Evolutionary conservation across 2,329 filamentous ascomycete genomes (phyloP), one percentile per base, ranked within the genome.

Genomic region (Xylariaceae sp.): DNA sequence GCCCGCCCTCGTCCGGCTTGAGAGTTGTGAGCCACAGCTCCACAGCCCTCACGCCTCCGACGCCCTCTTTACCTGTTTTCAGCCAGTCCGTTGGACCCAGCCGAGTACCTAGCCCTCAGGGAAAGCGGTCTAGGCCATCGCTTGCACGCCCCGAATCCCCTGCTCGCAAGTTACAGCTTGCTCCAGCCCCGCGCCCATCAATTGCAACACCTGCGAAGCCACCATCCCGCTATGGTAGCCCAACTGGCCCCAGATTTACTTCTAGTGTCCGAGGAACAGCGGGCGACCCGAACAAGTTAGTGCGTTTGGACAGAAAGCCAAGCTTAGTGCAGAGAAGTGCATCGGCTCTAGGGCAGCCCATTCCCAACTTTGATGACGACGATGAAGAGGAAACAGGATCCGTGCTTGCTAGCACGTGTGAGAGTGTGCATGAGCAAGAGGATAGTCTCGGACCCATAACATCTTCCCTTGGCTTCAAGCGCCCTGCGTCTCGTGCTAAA

Each of bases 61-160:
- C 82, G 0, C 83, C 87, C 0, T 82, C 82, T 0, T 67, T 90
- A 53, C 82, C 88, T 57, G 92, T 92, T 71, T 94, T 97, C 76
- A 94, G 91, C 71, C 90, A 95, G 74, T 95, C 92, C 0, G 79
- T 96, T 50, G 92, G 92, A 0, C 89, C 89, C 5, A 84, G 85
- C 47, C 83, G 88, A 70, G 85, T 87, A 34, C 73, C 86, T 23
- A 93, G 88, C 69, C 90, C 92, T 2, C 78, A 83, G 52, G 83
- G 87, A 67, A 92, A 89, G 72, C 86, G 83, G 66, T 76, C 85
- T 50, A 85, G 92, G 59, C 86, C 87, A 7, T 96, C 92, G 1
- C 78, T 96, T n/a, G 85, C 89, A 55, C 88, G 92, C 35, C 89
- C 94, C 4, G 92, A 96, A 64, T 97, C 93, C 1, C 94, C 93